A percentile compares a stretch with the other conserved stretches of the same genome.
Evolutionary conservation across 2,329 filamentous ascomycete genomes (phyloP).

Genomic region (Fusarium globosum): DNA sequence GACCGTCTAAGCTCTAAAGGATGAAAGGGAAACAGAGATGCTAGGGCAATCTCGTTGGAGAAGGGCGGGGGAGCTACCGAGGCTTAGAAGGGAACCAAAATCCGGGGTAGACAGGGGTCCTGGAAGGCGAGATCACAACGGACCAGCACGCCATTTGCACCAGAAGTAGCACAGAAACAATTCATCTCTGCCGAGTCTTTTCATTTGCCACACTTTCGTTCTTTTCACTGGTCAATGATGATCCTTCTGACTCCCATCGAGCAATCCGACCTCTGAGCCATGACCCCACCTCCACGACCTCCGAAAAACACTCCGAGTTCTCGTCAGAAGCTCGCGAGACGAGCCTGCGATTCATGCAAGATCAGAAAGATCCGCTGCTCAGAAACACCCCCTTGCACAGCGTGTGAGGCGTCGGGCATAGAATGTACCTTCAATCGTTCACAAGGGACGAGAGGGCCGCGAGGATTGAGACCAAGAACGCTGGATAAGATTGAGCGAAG

Average conservation of each 20-base stretch:
- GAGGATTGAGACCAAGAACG: constrained; percentile 58
- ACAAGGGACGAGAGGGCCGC: constrained; percentile 58
- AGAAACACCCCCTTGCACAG: constrained; percentile 58
- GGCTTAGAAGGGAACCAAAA: constrained; percentile 5
- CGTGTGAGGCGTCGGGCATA: constrained; percentile 57
- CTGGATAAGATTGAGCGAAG: constrained; percentile 53
- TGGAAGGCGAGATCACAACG: constrained; percentile 32
- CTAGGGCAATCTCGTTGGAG: background rate
- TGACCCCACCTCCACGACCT: constrained; percentile 31
- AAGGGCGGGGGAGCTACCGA: background rate
- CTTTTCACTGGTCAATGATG: background rate
- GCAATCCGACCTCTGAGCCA: constrained; percentile 3
- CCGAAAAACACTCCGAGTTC: constrained; percentile 34
- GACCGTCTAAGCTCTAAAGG: background rate
- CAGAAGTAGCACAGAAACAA: background rate
- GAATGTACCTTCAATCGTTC: constrained; percentile 62
- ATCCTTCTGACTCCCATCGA: background rate
- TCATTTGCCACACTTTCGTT: constrained; percentile 13
- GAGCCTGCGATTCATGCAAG: constrained; percentile 64
- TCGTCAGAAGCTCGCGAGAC: constrained; percentile 39
- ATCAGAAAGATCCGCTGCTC: constrained; percentile 64
- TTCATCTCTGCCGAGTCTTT: background rate
- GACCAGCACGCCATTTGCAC: constrained; percentile 37
- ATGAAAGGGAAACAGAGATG: background rate
- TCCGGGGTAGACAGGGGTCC: constrained; percentile 32